phyloP scores from a whole-genome alignment of 257 asterid species.

The Nicotiana otophora region DNA sequence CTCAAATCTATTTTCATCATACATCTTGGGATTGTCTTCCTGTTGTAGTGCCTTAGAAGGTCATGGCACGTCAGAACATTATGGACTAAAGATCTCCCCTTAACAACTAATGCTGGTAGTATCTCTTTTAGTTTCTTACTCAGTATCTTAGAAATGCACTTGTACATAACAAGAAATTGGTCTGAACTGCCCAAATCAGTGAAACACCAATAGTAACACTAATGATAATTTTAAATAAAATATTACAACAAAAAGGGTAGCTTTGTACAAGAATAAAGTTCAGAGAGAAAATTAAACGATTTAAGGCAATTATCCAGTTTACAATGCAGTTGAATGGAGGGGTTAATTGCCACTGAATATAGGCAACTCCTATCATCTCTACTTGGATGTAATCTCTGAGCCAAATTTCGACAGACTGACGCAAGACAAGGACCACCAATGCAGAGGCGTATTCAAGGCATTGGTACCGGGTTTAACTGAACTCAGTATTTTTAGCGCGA shows the following conservation, averaged over 20 bases:
- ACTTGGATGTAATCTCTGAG: constrained; percentile 56
- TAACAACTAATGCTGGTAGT: not conserved
- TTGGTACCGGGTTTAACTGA: constrained; percentile 51
- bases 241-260: not conserved
- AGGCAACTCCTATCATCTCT: too few relatives aligned
- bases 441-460: constrained; percentile 80
- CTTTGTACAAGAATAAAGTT: not conserved
- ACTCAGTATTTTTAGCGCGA: too few relatives aligned
- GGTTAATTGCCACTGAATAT: too few relatives aligned
- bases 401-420: constrained; percentile 68
- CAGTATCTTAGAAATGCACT: too few relatives aligned
- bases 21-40: too few relatives aligned
- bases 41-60: too few relatives aligned
- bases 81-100: too few relatives aligned
- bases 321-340: not conserved
- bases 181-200: not conserved
- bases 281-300: not conserved
- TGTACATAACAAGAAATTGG: too few relatives aligned
- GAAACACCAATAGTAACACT: too few relatives aligned
- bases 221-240: not conserved
- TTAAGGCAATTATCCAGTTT: not conserved
- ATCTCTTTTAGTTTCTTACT: too few relatives aligned
- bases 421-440: constrained; percentile 73
- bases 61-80: too few relatives aligned
- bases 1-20: too few relatives aligned